A percentile compares a stretch with the other conserved stretches of the same genome.
Evolutionary conservation across 2,329 filamentous ascomycete species (phyloP).

Genomic region (Diplodia scrobiculata): DNA sequence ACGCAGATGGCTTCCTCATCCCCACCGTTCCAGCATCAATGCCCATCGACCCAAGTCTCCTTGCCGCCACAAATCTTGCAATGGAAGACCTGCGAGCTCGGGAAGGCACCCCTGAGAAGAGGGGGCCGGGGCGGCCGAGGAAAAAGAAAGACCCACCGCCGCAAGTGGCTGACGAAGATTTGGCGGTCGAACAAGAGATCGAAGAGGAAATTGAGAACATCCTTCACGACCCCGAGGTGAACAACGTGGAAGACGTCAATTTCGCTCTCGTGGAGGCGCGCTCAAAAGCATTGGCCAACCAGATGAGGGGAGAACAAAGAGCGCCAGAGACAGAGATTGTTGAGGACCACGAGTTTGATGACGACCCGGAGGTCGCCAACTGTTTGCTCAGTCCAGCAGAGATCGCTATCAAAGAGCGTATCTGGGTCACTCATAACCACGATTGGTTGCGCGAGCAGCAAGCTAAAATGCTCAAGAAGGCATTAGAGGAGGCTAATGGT

Average conservation of each 20-base stretch:
- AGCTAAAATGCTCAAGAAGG: slow-evolving; percentile 75
- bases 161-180: slow-evolving; percentile 48
- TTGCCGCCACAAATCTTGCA: slow-evolving; percentile 28
- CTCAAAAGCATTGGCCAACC: slow-evolving; percentile 38
- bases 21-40: slow-evolving; percentile 36
- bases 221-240: slow-evolving; percentile 36
- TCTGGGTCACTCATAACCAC: slow-evolving; percentile 95
- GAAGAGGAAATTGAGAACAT: slow-evolving; percentile 49
- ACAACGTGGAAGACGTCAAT: slow-evolving; percentile 39
- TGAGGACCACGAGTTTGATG: slow-evolving; percentile 78
- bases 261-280: slow-evolving; percentile 37
- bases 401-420: slow-evolving; percentile 78
- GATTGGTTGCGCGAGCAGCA: slow-evolving; percentile 88
- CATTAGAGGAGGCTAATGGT: slow-evolving; percentile 59
- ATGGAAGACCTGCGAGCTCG: slow-evolving; percentile 28
- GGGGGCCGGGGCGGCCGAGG: slow-evolving; percentile 44
- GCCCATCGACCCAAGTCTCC: slow-evolving; percentile 33
- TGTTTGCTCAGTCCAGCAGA: slow-evolving; percentile 76
- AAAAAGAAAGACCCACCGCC: slow-evolving; percentile 40
- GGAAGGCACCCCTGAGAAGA: slow-evolving; percentile 35
- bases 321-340: slow-evolving; percentile 57
- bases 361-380: slow-evolving; percentile 83
- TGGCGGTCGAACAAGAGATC: slow-evolving; percentile 51
- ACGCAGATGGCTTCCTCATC: slow-evolving; percentile 49
- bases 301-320: slow-evolving; percentile 37